Evolutionary conservation across 192 early-diverging fungal species (phyloP).

Genomic region (Lobosporangium transversale): DNA sequence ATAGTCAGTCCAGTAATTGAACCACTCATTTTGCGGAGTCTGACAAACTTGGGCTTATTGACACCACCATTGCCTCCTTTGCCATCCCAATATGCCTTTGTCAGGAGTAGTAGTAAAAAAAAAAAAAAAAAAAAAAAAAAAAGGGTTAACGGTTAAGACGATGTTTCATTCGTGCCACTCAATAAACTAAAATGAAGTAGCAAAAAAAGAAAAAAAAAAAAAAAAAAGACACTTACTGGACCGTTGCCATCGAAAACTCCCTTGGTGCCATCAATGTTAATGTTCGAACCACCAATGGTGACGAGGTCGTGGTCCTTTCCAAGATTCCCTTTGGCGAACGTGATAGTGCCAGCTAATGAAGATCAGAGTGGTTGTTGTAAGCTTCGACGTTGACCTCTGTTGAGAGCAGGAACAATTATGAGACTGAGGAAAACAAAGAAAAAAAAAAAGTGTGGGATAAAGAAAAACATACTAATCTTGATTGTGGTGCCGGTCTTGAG

Average conservation of each 20-base stretch:
- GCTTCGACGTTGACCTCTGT: too few relatives aligned
- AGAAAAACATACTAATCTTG: slow-evolving; percentile 25
- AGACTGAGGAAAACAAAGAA: not conserved
- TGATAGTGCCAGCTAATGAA: slow-evolving; percentile 43
- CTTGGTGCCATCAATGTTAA: slow-evolving; percentile 43
- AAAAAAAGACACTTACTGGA: slow-evolving; percentile 29
- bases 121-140: slow-evolving; percentile 3
- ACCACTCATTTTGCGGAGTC: slow-evolving; percentile 29
- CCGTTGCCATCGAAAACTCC: slow-evolving; percentile 54
- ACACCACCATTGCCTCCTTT: slow-evolving; percentile 57
- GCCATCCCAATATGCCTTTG: slow-evolving; percentile 55
- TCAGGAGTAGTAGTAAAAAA: not conserved
- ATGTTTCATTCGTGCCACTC: too few relatives aligned
- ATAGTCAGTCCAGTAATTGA: slow-evolving; percentile 46
- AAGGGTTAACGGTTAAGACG: too few relatives aligned
- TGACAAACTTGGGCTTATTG: slow-evolving; percentile 52
- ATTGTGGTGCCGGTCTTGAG: slow-evolving; percentile 52
- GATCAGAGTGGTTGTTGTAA: too few relatives aligned
- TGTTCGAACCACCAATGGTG: slow-evolving; percentile 49
- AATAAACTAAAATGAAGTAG: slow-evolving; percentile 19
- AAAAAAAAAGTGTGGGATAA: slow-evolving; percentile 6
- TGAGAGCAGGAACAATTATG: not conserved
- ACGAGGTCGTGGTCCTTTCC: slow-evolving; percentile 28
- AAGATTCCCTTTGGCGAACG: slow-evolving; percentile 43
- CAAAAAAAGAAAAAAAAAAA: slow-evolving; percentile 13